Percentiles rank a stretch among this genome's conserved stretches.
Evolutionary conservation across 192 early-diverging fungal genomes (phyloP).

Genomic region (Backusella luteola): DNA sequence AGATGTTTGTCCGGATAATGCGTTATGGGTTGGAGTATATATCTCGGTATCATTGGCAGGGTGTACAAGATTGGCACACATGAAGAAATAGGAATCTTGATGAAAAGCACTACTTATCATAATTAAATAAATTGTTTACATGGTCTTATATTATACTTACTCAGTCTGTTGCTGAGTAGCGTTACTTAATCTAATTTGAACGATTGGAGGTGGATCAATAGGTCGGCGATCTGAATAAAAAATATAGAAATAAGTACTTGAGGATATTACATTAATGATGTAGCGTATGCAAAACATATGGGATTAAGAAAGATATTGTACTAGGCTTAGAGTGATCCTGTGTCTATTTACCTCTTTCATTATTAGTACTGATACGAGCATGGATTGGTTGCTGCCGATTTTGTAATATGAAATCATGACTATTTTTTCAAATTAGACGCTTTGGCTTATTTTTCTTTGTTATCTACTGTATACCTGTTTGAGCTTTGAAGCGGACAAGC

Average conservation of each 20-base stretch:
- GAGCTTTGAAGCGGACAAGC: background rate
- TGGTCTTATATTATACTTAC: constrained; percentile 3
- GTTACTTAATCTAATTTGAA: constrained; percentile 23
- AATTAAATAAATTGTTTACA: constrained; percentile 5
- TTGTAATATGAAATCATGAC: background rate
- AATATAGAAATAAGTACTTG: background rate
- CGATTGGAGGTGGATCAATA: constrained; percentile 33
- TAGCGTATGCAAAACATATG: background rate
- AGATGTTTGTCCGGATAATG: constrained; percentile 89
- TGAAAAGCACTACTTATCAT: constrained; percentile 31
- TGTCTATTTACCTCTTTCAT: constrained; percentile 31
- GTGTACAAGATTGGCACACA: constrained; percentile 88
- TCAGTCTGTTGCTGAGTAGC: constrained; percentile 11
- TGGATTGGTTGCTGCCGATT: constrained; percentile 30
- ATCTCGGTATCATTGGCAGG: constrained; percentile 75
- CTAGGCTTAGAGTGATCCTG: background rate
- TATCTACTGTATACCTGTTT: background rate
- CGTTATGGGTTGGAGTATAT: constrained; percentile 67
- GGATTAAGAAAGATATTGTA: background rate
- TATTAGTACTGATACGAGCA: constrained; percentile 28
- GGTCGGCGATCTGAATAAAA: constrained; percentile 24
- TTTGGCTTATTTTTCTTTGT: background rate
- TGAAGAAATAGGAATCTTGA: constrained; percentile 89
- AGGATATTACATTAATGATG: background rate
- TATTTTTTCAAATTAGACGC: background rate